These are phyloP conservation scores for Mycena latifolia DNA, from an alignment of 768 basidiomycete species.

Conservation along the genomic window DNA sequence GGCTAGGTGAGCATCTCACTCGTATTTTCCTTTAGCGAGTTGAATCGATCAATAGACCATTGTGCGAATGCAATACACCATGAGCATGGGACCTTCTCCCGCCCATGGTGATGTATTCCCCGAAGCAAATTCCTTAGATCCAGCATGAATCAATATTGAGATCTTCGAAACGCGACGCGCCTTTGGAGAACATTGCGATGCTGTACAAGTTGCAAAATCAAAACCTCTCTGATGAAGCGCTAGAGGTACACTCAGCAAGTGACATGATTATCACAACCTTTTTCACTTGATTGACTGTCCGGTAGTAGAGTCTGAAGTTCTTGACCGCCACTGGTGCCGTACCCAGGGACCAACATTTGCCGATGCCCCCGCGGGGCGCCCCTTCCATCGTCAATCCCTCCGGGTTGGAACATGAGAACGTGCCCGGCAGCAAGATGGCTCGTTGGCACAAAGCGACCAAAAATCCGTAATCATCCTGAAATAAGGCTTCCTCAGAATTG, in stretches of 20 bases:
- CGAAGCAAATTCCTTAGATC: too few relatives aligned
- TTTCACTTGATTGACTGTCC: neutral
- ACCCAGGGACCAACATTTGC: slow-evolving; percentile 28
- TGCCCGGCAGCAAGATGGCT: neutral
- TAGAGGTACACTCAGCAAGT: neutral
- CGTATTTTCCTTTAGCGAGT: too few relatives aligned
- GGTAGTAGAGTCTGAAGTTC: slow-evolving; percentile 28
- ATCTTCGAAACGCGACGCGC: too few relatives aligned
- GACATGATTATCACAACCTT: neutral
- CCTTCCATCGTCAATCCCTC: neutral
- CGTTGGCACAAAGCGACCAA: slow-evolving; percentile 12
- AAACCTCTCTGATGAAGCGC: slow-evolving; percentile 38
- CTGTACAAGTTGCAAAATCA: slow-evolving; percentile 32
- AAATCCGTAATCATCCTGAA: slow-evolving; percentile 4
- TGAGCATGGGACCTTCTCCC: too few relatives aligned
- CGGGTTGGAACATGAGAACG: neutral
- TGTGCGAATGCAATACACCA: too few relatives aligned
- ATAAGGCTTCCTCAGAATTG: slow-evolving; percentile 4
- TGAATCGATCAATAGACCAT: too few relatives aligned
- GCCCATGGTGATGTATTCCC: too few relatives aligned
- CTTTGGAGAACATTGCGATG: slow-evolving; percentile 41
- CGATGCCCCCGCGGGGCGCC: slow-evolving; percentile 28
- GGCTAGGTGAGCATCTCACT: too few relatives aligned
- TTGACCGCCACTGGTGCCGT: slow-evolving; percentile 36
- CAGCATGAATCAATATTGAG: too few relatives aligned